A percentile compares a stretch with the other conserved stretches of the same genome.
Conservation (phyloP, 441 rosid genomes). For the Pelargonium fulgidum region DNA sequence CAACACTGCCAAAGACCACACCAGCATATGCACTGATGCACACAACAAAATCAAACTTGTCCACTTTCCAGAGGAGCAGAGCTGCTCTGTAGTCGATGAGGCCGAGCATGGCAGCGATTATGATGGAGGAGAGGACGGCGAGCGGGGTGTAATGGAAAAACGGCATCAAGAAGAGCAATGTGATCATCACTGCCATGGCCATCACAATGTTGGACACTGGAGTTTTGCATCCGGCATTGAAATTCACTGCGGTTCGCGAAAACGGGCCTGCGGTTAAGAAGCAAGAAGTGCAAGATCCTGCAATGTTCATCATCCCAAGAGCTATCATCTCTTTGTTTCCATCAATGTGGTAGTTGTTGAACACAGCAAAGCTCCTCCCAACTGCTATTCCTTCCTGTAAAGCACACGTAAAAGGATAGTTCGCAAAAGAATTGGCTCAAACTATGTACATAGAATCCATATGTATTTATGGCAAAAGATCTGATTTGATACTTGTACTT, state of each 20-base stretch:
- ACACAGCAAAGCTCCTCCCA: slow-evolving; percentile 92
- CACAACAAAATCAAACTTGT: slow-evolving; percentile 78
- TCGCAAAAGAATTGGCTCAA: slow-evolving; percentile 76
- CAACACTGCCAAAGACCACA: slow-evolving; percentile 73
- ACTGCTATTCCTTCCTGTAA: slow-evolving; percentile 94
- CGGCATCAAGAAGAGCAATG: slow-evolving; percentile 73
- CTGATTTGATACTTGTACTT: no score
- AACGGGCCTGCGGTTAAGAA: slow-evolving; percentile 97
- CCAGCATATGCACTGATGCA: slow-evolving; percentile 72
- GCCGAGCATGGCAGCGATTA: slow-evolving; percentile 85
- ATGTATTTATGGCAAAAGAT: no score
- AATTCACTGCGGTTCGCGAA: slow-evolving; percentile 90
- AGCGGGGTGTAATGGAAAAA: slow-evolving; percentile 82
- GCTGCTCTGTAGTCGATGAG: slow-evolving; percentile 87
- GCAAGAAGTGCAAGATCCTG: slow-evolving; percentile 90
- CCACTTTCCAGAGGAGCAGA: slow-evolving; percentile 67
- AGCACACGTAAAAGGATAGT: slow-evolving; percentile 36
- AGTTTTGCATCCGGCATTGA: slow-evolving; percentile 91
- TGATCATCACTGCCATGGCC: slow-evolving; percentile 79
- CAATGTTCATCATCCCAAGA: slow-evolving; percentile 84
- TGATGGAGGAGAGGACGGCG: slow-evolving; percentile 78
- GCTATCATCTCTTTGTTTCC: slow-evolving; percentile 99
- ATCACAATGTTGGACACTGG: slow-evolving; percentile 83
- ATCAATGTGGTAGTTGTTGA: slow-evolving; percentile 84
- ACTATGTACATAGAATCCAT: slow-evolving; percentile 10